Conservation (phyloP, 2,329 filamentous ascomycete genomes). For the Fusarium nurragi region DNA sequence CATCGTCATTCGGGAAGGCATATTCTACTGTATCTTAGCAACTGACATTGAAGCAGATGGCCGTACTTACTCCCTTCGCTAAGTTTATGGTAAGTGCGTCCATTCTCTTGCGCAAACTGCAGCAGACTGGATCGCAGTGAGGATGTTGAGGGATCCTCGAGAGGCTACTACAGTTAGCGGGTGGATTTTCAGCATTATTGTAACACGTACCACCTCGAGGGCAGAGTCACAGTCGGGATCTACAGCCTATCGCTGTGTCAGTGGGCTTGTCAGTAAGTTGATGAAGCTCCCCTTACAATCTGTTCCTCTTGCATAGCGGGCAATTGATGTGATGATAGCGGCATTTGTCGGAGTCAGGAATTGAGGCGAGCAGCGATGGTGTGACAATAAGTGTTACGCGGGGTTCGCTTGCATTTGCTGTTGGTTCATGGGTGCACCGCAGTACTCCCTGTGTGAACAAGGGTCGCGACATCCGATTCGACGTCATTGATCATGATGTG, state of each 20-base stretch:
- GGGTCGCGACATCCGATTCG: slow-evolving; percentile 11
- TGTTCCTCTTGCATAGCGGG: slow-evolving; percentile 11
- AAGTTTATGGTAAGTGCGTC: slow-evolving; percentile 23
- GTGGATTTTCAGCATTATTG: rapidly evolving
- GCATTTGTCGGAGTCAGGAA: background rate
- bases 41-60: rapidly evolving
- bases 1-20: slow-evolving; percentile 31
- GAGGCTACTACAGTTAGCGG: background rate
- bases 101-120: slow-evolving; percentile 23
- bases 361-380: background rate
- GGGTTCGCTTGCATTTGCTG: background rate
- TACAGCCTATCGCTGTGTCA: background rate
- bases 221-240: slow-evolving; percentile 23
- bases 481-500: background rate
- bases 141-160: slow-evolving; percentile 19
- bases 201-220: slow-evolving; percentile 7
- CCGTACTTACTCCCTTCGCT: slow-evolving; percentile 20
- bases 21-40: slow-evolving; percentile 1
- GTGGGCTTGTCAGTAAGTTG: rapidly evolving
- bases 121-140: slow-evolving; percentile 23
- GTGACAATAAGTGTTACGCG: background rate
- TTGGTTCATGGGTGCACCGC: background rate
- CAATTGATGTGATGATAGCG: background rate
- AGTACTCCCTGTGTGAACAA: background rate
- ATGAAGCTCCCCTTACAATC: background rate